phyloP scores from a whole-genome alignment of 2,329 filamentous ascomycete genomes.

The Fonsecaea pugnacius region DNA sequence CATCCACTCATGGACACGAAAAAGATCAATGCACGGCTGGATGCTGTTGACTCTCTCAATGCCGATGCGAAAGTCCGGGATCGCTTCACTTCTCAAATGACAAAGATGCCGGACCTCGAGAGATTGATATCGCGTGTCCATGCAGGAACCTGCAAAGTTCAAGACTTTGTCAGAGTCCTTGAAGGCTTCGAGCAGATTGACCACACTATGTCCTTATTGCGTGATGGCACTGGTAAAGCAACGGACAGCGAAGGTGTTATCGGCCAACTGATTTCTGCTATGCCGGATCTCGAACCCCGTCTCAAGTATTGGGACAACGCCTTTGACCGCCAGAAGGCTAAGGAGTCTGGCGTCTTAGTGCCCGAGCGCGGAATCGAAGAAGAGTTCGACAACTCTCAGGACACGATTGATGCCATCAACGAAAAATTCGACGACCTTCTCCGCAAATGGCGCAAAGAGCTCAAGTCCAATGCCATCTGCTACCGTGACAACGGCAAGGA shows the following conservation, averaged over 20 bases:
- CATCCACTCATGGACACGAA: constrained; percentile 85
- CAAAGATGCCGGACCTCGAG: constrained; percentile 91
- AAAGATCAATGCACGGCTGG: constrained; percentile 89
- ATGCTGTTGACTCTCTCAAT: constrained; percentile 92
- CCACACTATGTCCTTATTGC: constrained; percentile 82
- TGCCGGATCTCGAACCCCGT: constrained; percentile 79
- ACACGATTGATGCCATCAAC: constrained; percentile 75
- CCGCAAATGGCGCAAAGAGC: constrained; percentile 69
- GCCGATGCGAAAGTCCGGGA: constrained; percentile 79
- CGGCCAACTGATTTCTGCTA: constrained; percentile 76
- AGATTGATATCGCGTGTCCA: constrained; percentile 92
- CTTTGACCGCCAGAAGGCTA: constrained; percentile 81
- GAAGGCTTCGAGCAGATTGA: constrained; percentile 98
- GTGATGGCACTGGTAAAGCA: constrained; percentile 64
- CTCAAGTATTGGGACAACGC: constrained; percentile 87
- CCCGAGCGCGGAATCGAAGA: constrained; percentile 86
- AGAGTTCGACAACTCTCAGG: constrained; percentile 85
- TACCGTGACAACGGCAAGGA: constrained; percentile 92
- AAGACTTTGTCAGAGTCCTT: constrained; percentile 90
- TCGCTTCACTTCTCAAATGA: constrained; percentile 83
- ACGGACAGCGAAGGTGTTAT: constrained; percentile 73
- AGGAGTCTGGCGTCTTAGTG: constrained; percentile 78
- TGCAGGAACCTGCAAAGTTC: constrained; percentile 83
- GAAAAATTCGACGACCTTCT: constrained; percentile 72
- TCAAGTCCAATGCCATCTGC: constrained; percentile 74